Evolutionary conservation across 768 basidiomycete species (phyloP).

Genomic region (Boletus rufocinnamomeus): DNA sequence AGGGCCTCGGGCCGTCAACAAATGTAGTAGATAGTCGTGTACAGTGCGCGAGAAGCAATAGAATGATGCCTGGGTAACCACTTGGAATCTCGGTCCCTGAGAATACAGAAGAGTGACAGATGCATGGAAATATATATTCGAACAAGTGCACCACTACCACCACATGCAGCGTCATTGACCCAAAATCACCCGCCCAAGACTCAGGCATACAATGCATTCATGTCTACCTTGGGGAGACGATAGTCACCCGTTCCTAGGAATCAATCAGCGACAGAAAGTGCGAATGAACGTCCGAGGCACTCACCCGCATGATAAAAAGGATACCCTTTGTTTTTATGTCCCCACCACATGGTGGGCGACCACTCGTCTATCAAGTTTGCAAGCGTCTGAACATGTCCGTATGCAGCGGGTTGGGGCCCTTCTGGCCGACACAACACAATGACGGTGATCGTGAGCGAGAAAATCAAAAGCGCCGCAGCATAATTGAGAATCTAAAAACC

Average conservation of each 20-base stretch:
- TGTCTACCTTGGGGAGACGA: conserved; percentile 23
- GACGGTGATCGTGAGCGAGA: conserved; percentile 21
- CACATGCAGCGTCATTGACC: too few relatives aligned
- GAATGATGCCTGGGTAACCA: not conserved
- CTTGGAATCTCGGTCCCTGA: not conserved
- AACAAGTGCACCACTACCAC: not conserved
- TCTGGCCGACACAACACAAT: conserved; percentile 17
- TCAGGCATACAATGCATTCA: conserved; percentile 25
- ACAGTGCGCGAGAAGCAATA: not conserved
- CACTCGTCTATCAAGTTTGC: conserved; percentile 40
- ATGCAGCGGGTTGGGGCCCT: conserved; percentile 34
- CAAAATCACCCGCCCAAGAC: not conserved
- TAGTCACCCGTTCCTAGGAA: conserved; percentile 27
- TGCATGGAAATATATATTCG: not conserved
- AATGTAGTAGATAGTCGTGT: not conserved
- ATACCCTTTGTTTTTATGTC: conserved; percentile 19
- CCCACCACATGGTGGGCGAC: conserved; percentile 37
- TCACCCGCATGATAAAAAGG: conserved; percentile 24
- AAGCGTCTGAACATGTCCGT: conserved; percentile 37
- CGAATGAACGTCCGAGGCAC: conserved; percentile 2
- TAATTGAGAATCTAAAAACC: conserved; percentile 31
- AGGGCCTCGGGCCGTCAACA: not conserved
- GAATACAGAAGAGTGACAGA: not conserved
- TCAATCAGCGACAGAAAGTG: not conserved
- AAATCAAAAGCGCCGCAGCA: conserved; percentile 18